Percentiles rank a stretch among this genome's conserved stretches.
Conservation (phyloP, 2,329 filamentous ascomycete species). For the Corniculantispora saksenae region DNA sequence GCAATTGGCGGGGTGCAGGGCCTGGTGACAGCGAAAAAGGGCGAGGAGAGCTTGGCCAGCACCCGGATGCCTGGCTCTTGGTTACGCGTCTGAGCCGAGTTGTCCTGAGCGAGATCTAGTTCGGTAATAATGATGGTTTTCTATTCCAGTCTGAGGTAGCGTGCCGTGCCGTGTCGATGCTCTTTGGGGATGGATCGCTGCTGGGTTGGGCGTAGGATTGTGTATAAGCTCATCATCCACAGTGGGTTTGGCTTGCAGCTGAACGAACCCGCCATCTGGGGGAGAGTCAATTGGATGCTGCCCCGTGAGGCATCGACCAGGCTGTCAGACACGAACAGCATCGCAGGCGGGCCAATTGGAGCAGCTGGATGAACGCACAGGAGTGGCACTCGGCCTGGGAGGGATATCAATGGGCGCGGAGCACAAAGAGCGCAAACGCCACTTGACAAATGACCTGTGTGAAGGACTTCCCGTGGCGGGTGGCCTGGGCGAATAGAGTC, state of each 20-base stretch:
- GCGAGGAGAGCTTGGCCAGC: background rate
- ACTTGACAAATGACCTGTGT: background rate
- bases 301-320: background rate
- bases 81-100: background rate
- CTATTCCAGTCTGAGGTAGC: background rate
- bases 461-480: background rate
- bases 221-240: background rate
- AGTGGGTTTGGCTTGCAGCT: background rate
- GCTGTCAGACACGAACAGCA: background rate
- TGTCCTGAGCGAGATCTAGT: background rate
- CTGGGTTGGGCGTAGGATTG: background rate
- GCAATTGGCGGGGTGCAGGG: background rate
- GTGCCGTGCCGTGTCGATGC: background rate
- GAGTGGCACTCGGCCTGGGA: background rate
- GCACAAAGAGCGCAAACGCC: background rate
- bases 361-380: background rate
- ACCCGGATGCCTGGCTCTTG: background rate
- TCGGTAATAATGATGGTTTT: background rate
- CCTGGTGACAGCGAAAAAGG: background rate
- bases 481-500: background rate
- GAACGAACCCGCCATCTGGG: conserved; percentile 2
- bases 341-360: background rate
- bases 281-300: background rate
- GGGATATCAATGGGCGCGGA: background rate
- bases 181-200: background rate